Base-by-base conservation (phyloP, 805 yeast genomes). In the Blastobotrys parvus region DNA sequence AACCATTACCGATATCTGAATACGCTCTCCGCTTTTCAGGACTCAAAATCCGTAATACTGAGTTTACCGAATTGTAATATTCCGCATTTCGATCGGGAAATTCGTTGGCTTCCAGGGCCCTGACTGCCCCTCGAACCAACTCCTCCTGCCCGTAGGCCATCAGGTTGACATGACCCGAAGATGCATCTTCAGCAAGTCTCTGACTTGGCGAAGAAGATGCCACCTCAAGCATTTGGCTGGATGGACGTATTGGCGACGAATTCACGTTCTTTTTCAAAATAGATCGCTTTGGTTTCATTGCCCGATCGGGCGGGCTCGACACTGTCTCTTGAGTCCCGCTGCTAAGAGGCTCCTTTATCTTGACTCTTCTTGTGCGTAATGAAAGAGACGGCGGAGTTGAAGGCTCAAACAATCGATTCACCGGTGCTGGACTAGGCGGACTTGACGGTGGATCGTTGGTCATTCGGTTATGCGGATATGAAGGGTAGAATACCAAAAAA, bases 21-120 rank as follows among this genome's bases (percentile, higher is more conserved):
- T 50, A 45, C 3, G 33, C 20, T 4, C 27, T 36, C 7, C 33
- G 38, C 19, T 41, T 41, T 25, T 25, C 29, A 25, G 29, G 29
- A 11, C 29, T 25, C 29, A 25, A 8, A 13, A 30, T 18, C 16
- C 48, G 38, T 13, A 51, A 27, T 0, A 45, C 25, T 2, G 52
- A 32, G 31, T 49, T 47, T 11, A 51, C 22, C 3, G 53, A 39
- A 3, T 39, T 45, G 38, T 51, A 51, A 13, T 39, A 32, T 20
- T 45, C 40, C 19, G 47, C 27, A 19, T 38, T 36, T 7, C 34
- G 29, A 19, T 33, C 41, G 11, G 33, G 39, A 11, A 8, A 8
- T 18, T 36, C 42, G 17, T 39, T 39, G 5, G 25, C 36, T 11
- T 35, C 38, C 27, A 50, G 35, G 6, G 36, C 46, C 2, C 31